Percentiles rank a stretch among this genome's conserved stretches.
Evolutionary conservation across 306 rosid species (phyloP).

Genomic region (Sechiopsis laciniata): DNA sequence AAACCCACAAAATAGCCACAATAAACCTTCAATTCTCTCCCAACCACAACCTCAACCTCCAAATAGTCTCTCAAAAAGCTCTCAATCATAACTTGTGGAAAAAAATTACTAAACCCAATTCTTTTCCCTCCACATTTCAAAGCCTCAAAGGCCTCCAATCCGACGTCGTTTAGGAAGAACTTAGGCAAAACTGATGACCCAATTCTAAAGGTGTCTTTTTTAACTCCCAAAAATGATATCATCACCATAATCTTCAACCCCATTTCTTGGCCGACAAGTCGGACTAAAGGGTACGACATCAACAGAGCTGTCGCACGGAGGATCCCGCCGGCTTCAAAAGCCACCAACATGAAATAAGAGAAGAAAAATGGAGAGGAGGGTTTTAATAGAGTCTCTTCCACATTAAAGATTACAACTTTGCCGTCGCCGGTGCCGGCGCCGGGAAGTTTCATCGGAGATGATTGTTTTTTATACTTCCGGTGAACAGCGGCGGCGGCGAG

Average conservation of each 20-base stretch:
- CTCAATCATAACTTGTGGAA: conserved; percentile 70
- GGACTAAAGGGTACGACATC: conserved; percentile 52
- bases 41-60: conserved; percentile 59
- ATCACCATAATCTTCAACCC: conserved; percentile 73
- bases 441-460: conserved; percentile 33
- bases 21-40: conserved; percentile 53
- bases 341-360: conserved; percentile 84
- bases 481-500: conserved; percentile 25
- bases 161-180: conserved; percentile 70
- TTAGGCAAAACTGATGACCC: conserved; percentile 74
- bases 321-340: conserved; percentile 68
- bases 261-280: conserved; percentile 33
- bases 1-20: conserved; percentile 65
- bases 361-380: conserved; percentile 45
- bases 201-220: conserved; percentile 46
- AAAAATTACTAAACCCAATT: conserved; percentile 43
- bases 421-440: conserved; percentile 12
- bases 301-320: conserved; percentile 46
- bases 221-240: conserved; percentile 69
- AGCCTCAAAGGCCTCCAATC: conserved; percentile 51
- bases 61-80: conserved; percentile 68
- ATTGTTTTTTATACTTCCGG: conserved; percentile 32
- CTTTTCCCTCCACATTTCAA: conserved; percentile 44
- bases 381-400: conserved; percentile 55
- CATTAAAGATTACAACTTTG: conserved; percentile 50